These are phyloP conservation scores for Phytophthora citrophthora DNA, from an alignment of 352 stramenopile species.

Conservation along the genomic window DNA sequence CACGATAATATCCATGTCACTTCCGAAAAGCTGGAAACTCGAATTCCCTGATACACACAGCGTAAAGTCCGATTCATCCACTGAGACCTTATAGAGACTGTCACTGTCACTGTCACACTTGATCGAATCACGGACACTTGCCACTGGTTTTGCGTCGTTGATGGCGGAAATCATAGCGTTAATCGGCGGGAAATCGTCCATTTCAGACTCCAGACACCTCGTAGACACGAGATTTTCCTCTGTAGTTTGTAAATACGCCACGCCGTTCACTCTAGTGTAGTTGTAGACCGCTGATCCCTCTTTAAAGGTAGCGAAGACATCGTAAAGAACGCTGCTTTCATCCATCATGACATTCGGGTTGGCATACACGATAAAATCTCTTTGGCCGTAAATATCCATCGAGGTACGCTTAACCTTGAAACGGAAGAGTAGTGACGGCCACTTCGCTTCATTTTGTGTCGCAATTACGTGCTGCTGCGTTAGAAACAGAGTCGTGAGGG, in stretches of 20 bases:
- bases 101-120: constrained; percentile 5
- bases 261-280: constrained; percentile 34
- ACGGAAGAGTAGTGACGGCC: constrained; percentile 32
- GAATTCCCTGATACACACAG: constrained; percentile 4
- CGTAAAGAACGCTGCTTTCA: constrained; percentile 25
- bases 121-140: not conserved
- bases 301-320: constrained; percentile 22
- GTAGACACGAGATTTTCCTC: not conserved
- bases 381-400: constrained; percentile 35
- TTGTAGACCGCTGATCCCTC: constrained; percentile 20
- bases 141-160: constrained; percentile 11
- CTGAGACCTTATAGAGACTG: constrained; percentile 12
- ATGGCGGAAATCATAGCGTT: constrained; percentile 27
- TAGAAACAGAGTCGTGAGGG: not conserved
- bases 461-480: not conserved
- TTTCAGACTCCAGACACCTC: constrained; percentile 20
- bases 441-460: not conserved
- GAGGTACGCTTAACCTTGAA: constrained; percentile 36
- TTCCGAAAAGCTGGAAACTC: constrained; percentile 17
- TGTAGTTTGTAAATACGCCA: constrained; percentile 26
- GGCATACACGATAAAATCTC: constrained; percentile 31
- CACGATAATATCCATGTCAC: constrained; percentile 25
- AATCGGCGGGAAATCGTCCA: constrained; percentile 25
- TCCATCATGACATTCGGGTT: constrained; percentile 20
- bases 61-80: constrained; percentile 12